A percentile compares a stretch with the other conserved stretches of the same genome.
Conservation (phyloP, 306 rosid species). For the Cicer pinnatifidum region DNA sequence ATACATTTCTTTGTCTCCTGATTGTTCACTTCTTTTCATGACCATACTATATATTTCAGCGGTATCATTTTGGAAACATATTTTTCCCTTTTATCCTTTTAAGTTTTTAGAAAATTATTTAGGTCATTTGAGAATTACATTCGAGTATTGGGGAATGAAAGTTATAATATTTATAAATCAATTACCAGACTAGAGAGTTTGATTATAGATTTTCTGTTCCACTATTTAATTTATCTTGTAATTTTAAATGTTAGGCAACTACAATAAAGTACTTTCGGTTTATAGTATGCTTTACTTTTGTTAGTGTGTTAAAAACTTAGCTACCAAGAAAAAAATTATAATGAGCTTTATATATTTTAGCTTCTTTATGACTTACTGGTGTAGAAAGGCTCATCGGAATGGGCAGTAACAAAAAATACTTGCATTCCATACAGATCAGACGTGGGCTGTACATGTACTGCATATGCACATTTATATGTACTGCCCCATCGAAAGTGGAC, state of each 20-base stretch:
- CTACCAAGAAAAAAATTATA: background rate
- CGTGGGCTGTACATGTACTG: too few relatives aligned
- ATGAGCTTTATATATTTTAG: background rate
- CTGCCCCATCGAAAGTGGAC: too few relatives aligned
- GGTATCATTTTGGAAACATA: background rate
- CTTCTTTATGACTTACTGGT: background rate
- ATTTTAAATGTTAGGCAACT: background rate
- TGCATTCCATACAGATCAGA: background rate
- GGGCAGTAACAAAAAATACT: too few relatives aligned
- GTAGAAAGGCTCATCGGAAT: too few relatives aligned
- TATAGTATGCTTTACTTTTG: background rate
- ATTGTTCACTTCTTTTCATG: background rate
- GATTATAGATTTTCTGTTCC: background rate
- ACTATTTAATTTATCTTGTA: background rate
- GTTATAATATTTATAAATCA: background rate
- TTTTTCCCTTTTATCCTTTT: background rate
- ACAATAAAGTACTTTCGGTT: background rate
- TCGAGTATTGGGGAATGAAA: background rate
- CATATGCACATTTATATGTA: too few relatives aligned
- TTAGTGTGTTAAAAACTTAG: background rate
- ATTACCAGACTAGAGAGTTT: slow-evolving; percentile 17
- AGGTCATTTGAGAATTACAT: background rate
- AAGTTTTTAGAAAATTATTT: background rate
- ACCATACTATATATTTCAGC: background rate
- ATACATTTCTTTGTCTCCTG: background rate